These are phyloP conservation scores for Trichosporon inkin DNA, from an alignment of 1,284 basidiomycete species.

Conservation along the genomic window DNA sequence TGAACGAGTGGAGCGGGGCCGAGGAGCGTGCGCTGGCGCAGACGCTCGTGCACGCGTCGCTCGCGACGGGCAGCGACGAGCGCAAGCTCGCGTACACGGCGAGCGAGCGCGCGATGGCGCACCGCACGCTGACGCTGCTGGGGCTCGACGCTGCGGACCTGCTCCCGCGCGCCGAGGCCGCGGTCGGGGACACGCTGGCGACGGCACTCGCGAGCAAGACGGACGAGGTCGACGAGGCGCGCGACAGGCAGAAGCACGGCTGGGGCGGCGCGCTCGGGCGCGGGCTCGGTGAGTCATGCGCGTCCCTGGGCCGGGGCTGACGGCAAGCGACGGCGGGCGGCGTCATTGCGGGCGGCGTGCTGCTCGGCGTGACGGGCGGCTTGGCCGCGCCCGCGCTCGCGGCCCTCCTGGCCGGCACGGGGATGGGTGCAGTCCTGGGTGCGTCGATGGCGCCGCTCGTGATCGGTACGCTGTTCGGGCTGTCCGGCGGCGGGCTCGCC, in stretches of 20 bases:
- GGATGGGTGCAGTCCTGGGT: constrained; percentile 50
- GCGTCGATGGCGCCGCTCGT: constrained; percentile 53
- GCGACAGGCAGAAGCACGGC: constrained; percentile 49
- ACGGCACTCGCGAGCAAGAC: constrained; percentile 39
- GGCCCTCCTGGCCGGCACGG: constrained; percentile 52
- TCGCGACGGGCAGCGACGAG: constrained; percentile 31
- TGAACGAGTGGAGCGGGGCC: constrained; percentile 29
- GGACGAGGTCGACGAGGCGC: constrained; percentile 42
- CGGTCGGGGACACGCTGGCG: constrained; percentile 48
- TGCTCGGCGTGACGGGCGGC: constrained; percentile 56
- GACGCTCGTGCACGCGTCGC: constrained; percentile 37
- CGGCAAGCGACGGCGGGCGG: constrained; percentile 53
- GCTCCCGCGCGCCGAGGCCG: constrained; percentile 45
- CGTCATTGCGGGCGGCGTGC: constrained; percentile 50
- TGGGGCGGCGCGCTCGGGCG: constrained; percentile 53
- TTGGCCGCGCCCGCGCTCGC: constrained; percentile 55
- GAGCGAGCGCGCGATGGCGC: constrained; percentile 42
- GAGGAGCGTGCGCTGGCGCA: constrained; percentile 33
- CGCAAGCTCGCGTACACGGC: constrained; percentile 46
- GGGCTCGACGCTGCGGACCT: constrained; percentile 37
- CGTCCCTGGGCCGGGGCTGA: neutral
- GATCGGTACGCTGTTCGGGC: constrained; percentile 55
- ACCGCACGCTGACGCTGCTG: constrained; percentile 42
- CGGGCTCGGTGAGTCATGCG: constrained; percentile 36
- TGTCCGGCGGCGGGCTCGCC: constrained; percentile 55